These are phyloP conservation scores for Colletotrichum sp. DNA, from an alignment of 2,329 filamentous ascomycete species.

Conservation along the genomic window DNA sequence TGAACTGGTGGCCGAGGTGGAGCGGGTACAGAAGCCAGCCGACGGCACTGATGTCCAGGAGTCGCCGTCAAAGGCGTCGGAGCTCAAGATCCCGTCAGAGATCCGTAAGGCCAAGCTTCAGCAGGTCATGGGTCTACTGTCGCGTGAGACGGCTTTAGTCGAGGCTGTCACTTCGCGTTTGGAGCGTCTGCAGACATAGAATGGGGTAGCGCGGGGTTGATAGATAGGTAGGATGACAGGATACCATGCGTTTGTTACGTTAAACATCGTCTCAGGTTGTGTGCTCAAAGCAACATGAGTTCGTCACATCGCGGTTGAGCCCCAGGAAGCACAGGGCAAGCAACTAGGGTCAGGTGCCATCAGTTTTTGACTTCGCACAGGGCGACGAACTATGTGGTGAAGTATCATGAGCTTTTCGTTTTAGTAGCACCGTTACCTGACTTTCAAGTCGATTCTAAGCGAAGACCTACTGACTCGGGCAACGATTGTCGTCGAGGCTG, in stretches of 20 bases:
- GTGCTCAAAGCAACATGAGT: not conserved
- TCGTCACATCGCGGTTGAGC: not conserved
- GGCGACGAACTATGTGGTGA: not conserved
- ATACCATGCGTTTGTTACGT: not conserved
- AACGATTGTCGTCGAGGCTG: not conserved
- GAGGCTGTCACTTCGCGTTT: constrained; percentile 69
- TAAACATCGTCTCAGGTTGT: not conserved
- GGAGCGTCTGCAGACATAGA: constrained; percentile 53
- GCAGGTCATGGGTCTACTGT: constrained; percentile 67
- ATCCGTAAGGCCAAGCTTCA: constrained; percentile 67
- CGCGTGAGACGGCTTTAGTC: constrained; percentile 70
- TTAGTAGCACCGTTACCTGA: not conserved
- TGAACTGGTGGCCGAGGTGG: constrained; percentile 57
- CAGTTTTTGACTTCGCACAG: not conserved
- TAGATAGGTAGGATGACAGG: constrained; percentile 7
- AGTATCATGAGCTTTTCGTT: not conserved
- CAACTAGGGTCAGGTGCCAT: not conserved
- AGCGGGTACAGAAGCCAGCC: constrained; percentile 40
- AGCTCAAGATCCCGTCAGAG: constrained; percentile 61
- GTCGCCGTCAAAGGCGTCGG: constrained; percentile 36
- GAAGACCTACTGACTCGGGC: not conserved
- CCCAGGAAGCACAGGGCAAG: not conserved
- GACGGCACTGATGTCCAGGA: constrained; percentile 27
- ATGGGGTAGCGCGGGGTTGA: not conserved
- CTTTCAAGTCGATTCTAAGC: not conserved